Percentiles rank a stretch among this genome's conserved stretches.
Conservation (phyloP, 1,284 basidiomycete genomes). For the Abortiporus biennis region DNA sequence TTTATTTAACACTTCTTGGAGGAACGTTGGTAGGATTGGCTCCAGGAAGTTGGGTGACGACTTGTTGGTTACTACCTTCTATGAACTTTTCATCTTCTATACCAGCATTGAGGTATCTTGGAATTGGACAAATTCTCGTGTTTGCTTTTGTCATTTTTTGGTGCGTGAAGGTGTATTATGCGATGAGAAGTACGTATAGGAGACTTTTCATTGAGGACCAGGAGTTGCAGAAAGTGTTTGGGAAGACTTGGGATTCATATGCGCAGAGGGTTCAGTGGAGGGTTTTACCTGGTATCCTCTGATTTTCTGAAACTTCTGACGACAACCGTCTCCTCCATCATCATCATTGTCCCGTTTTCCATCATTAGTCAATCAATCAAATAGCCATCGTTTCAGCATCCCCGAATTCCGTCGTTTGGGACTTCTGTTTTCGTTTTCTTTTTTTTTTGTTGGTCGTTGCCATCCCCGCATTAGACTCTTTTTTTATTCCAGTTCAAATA, state of each 20-base stretch:
- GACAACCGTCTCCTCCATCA: no score
- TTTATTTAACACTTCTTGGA: slow-evolving; percentile 22
- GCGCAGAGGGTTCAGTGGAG: slow-evolving; percentile 42
- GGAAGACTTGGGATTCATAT: slow-evolving; percentile 48
- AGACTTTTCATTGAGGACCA: slow-evolving; percentile 37
- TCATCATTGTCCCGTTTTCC: no score
- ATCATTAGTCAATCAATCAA: no score
- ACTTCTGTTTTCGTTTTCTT: no score
- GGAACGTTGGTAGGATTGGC: slow-evolving; percentile 18
- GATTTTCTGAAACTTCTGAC: no score
- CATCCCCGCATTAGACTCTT: no score
- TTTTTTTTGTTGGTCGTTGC: no score
- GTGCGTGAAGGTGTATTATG: slow-evolving; percentile 19
- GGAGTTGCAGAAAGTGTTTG: slow-evolving; percentile 45
- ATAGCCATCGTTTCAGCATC: no score
- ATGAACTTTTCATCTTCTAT: no score
- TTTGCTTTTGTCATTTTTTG: slow-evolving; percentile 20
- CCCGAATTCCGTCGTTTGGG: no score
- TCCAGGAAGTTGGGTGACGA: slow-evolving; percentile 21
- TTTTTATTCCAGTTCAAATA: no score
- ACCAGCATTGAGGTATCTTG: slow-evolving; percentile 26
- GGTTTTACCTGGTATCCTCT: slow-evolving; percentile 44
- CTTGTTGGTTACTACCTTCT: slow-evolving; percentile 12
- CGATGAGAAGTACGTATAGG: slow-evolving; percentile 20
- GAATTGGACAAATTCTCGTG: slow-evolving; percentile 27